Evolutionary conservation across 371 early-diverging fungal genomes (phyloP).

Genomic region (Actinomucor elegans): DNA sequence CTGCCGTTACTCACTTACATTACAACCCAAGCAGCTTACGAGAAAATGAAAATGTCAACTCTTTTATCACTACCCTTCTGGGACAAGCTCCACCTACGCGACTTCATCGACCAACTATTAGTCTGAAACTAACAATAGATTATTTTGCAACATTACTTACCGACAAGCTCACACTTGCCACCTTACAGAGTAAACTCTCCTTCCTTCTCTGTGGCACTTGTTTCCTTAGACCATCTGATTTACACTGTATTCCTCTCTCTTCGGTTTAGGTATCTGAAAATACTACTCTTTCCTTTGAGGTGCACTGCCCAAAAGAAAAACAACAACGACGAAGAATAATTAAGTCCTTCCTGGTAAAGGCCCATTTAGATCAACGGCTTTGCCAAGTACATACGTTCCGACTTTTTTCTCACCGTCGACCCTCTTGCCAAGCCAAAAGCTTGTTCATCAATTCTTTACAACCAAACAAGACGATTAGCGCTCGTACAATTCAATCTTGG

Average conservation of each 20-base stretch:
- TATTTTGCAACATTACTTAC: neutral
- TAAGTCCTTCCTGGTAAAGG: neutral
- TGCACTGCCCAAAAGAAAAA: too few relatives aligned
- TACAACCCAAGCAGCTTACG: neutral
- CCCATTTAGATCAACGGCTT: neutral
- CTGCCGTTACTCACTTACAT: conserved; percentile 11
- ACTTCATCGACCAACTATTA: neutral
- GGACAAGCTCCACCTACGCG: neutral
- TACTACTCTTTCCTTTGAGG: too few relatives aligned
- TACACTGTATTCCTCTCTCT: neutral
- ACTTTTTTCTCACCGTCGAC: neutral
- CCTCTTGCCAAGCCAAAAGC: neutral
- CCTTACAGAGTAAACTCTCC: conserved; percentile 5
- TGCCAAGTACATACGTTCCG: neutral
- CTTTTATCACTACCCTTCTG: neutral
- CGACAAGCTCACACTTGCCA: neutral
- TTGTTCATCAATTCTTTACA: neutral
- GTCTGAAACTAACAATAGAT: neutral
- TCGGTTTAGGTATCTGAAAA: neutral
- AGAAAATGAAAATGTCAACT: neutral
- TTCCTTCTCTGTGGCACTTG: conserved; percentile 11
- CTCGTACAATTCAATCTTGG: neutral
- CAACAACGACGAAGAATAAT: neutral
- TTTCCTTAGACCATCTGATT: conserved; percentile 18
- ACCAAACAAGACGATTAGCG: neutral